A percentile compares a stretch with the other conserved stretches of the same genome.
These are phyloP conservation scores for Clavispora fructus DNA, from an alignment of 805 yeast species.

Conservation along the genomic window DNA sequence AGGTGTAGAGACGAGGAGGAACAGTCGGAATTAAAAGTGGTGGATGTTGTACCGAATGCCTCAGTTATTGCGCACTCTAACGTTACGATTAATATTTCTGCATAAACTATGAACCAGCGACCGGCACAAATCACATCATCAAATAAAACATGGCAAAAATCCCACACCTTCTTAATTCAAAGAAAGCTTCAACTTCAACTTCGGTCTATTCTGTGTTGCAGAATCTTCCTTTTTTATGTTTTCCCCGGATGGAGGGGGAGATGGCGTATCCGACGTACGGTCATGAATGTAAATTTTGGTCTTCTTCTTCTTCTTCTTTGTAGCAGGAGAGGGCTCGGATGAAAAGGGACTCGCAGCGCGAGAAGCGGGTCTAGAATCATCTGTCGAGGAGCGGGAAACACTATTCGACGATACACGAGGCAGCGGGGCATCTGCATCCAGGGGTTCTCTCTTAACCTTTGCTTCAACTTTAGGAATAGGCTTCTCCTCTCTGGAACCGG, in stretches of 20 bases:
- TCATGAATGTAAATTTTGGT: constrained; percentile 25
- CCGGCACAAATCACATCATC: neutral
- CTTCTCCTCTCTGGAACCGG: neutral
- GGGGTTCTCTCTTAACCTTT: neutral
- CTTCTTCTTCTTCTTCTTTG: constrained; percentile 21
- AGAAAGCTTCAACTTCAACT: constrained; percentile 9
- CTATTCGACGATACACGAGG: neutral
- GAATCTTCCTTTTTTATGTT: neutral
- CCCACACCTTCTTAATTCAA: constrained; percentile 1
- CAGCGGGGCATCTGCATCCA: neutral
- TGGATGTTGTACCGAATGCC: neutral
- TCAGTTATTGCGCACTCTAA: constrained; percentile 7
- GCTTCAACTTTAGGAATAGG: neutral
- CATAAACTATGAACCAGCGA: constrained; percentile 4
- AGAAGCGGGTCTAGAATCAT: neutral
- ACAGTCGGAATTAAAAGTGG: neutral
- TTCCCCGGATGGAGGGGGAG: constrained; percentile 2
- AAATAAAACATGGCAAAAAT: neutral
- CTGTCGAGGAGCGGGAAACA: neutral
- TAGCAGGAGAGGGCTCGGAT: constrained; percentile 5
- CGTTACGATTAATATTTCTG: constrained; percentile 11
- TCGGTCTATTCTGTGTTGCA: constrained; percentile 5
- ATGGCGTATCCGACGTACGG: constrained; percentile 6
- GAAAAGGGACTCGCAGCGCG: constrained; percentile 14
- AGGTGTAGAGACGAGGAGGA: neutral